A percentile compares a stretch with the other conserved stretches of the same genome.
phyloP scores from a whole-genome alignment of 1,284 basidiomycete species.

The Rhodotorula sp. region DNA sequence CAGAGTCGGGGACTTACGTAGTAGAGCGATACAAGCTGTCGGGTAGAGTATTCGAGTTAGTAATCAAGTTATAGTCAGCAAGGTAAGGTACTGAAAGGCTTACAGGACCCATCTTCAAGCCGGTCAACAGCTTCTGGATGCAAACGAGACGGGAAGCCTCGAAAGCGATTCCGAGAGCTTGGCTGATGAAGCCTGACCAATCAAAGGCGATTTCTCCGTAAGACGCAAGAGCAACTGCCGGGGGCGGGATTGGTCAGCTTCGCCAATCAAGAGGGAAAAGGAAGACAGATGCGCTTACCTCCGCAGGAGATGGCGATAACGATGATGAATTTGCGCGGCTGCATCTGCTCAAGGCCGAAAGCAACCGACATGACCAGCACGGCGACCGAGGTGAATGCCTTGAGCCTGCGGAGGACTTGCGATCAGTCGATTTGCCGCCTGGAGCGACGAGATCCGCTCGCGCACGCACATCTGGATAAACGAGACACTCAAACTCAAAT shows the following conservation, averaged over 20 bases:
- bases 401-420: conserved; percentile 48
- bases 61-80: background rate
- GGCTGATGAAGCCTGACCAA: conserved; percentile 51
- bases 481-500: conserved; percentile 52
- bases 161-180: conserved; percentile 52
- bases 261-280: too few species aligned
- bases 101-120: conserved; percentile 53
- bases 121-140: conserved; percentile 54
- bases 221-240: conserved; percentile 47
- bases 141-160: conserved; percentile 54
- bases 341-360: conserved; percentile 46
- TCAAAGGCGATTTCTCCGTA: conserved; percentile 50
- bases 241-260: too few species aligned
- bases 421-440: background rate
- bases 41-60: background rate
- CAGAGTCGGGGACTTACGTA: conserved; percentile 47
- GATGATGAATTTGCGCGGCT: conserved; percentile 48
- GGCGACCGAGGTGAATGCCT: conserved; percentile 50
- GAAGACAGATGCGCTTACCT: too few species aligned
- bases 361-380: conserved; percentile 46
- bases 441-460: background rate
- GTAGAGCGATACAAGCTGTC: conserved; percentile 51
- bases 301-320: conserved; percentile 53
- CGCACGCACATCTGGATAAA: conserved; percentile 52
- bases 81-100: background rate